Conservation (phyloP, 2,329 filamentous ascomycete genomes). For the Penicillium corylophilum region DNA sequence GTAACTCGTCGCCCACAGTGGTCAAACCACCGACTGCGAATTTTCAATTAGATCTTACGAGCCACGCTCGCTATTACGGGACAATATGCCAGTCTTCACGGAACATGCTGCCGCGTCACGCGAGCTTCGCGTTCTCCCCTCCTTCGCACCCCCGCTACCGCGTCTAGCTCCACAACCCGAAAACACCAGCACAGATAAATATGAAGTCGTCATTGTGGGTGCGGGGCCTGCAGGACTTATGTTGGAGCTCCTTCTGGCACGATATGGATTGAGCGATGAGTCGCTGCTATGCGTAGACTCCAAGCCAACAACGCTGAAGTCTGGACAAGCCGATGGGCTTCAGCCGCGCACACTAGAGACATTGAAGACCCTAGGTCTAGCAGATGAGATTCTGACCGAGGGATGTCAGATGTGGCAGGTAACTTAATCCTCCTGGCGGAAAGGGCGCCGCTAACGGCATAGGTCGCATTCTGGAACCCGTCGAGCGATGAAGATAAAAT, state of each 20-base stretch:
- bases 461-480: slow-evolving; percentile 67
- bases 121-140: slow-evolving; percentile 42
- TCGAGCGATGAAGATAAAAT: slow-evolving; percentile 48
- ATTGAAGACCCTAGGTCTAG: slow-evolving; percentile 43
- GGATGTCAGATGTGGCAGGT: slow-evolving; percentile 52
- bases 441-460: neutral
- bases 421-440: neutral
- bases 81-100: slow-evolving; percentile 41
- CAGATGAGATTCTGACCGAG: slow-evolving; percentile 40
- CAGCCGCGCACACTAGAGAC: slow-evolving; percentile 47
- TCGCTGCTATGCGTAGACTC: slow-evolving; percentile 46
- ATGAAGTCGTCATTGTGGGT: slow-evolving; percentile 46
- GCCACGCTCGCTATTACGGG: neutral
- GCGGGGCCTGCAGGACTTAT: slow-evolving; percentile 47
- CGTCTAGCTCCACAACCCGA: slow-evolving; percentile 29
- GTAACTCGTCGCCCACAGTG: neutral
- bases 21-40: neutral
- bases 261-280: slow-evolving; percentile 43
- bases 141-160: slow-evolving; percentile 41
- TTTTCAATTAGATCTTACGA: neutral
- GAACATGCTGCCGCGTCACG: slow-evolving; percentile 36
- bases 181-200: slow-evolving; percentile 28
- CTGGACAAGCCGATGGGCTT: slow-evolving; percentile 46
- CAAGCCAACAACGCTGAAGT: slow-evolving; percentile 39
- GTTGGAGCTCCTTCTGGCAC: slow-evolving; percentile 43